Base-by-base conservation (phyloP, 768 basidiomycete species). In the Agaricus subrufescens region DNA sequence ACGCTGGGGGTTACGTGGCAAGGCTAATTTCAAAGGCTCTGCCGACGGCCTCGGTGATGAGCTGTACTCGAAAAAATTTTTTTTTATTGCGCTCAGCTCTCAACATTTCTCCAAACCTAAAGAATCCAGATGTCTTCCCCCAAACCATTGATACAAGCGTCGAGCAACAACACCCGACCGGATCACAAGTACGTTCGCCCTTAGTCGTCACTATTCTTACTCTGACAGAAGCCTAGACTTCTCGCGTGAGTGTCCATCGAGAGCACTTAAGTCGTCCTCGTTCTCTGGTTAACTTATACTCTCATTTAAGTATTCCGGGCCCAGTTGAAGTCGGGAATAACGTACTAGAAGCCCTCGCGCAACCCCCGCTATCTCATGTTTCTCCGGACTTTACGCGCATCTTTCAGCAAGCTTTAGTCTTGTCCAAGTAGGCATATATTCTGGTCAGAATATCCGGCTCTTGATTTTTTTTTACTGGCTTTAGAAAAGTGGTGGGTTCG, bases 261-360 rank as follows among this genome's bases (percentile, higher is more conserved):
- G 6, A 14, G 23, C 39, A 10, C 26, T 15, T 23, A 11, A 10
- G 34, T 25, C 10, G 11, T 40, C n/a, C 12, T 19, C 14, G 8
- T 19, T 8, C 19, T 19, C 19, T 19, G 19, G 19, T 40, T 56
- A 43, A 56, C 2, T 15, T 10, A 3, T 1, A n/a, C 19, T 9
- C 31, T 14, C 43, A 56, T 38, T 6, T 19, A 54, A 80, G 80
- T 48, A 80, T 82, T 46, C 80, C 80, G 54, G 80, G 80, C 26
- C 80, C 80, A 7, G 73, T 80, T 58, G 80, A 80, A 60, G 69
- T 81, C 54, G 65, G 72, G 50, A 63, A 71, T 53, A 66, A 85
- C 75, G 92, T 95, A 56, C 84, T 94, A 62, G 78, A 74, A 57
- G 89, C 91, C 62, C 91, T 94, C 69, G 91, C 92, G 1, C 87